Conservation (phyloP, 2,329 filamentous ascomycete species). For the Madurella fahalii region DNA sequence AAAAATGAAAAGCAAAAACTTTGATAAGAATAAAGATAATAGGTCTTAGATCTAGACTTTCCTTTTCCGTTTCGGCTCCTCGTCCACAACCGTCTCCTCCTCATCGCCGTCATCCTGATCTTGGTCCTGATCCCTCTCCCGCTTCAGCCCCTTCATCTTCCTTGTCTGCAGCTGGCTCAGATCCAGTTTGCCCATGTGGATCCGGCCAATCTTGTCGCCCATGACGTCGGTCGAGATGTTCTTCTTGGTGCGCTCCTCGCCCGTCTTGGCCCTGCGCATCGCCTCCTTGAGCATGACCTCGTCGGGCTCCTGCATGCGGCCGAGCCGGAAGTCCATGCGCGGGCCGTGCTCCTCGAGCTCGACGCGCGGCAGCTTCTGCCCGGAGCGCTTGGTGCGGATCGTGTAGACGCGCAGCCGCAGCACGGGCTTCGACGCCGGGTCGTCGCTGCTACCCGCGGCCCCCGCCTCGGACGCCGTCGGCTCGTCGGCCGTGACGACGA, state of each 20-base stretch:
- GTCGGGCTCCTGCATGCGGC: constrained; percentile 75
- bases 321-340: constrained; percentile 84
- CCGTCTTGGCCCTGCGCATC: constrained; percentile 75
- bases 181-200: constrained; percentile 89
- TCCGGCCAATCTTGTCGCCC: constrained; percentile 92
- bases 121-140: constrained; percentile 61
- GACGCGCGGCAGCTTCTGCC: constrained; percentile 81
- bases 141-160: constrained; percentile 99
- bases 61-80: constrained; percentile 36
- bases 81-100: constrained; percentile 25
- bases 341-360: constrained; percentile 96
- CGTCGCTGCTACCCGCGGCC: constrained; percentile 1
- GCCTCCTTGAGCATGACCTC: constrained; percentile 80
- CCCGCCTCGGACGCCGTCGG: constrained; percentile 34
- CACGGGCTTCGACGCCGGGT: constrained; percentile 43
- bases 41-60: constrained; percentile 31
- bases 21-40: background rate
- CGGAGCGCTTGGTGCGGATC: constrained; percentile 79
- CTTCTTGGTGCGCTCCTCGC: constrained; percentile 84
- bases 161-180: constrained; percentile 82
- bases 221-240: constrained; percentile 88
- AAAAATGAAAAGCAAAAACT: constrained; percentile 1
- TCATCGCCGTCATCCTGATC: constrained; percentile 48
- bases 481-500: constrained; percentile 76
- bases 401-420: constrained; percentile 76